Evolutionary conservation across 192 early-diverging fungal genomes (phyloP).

Genomic region (Pilobolus umbonatus): DNA sequence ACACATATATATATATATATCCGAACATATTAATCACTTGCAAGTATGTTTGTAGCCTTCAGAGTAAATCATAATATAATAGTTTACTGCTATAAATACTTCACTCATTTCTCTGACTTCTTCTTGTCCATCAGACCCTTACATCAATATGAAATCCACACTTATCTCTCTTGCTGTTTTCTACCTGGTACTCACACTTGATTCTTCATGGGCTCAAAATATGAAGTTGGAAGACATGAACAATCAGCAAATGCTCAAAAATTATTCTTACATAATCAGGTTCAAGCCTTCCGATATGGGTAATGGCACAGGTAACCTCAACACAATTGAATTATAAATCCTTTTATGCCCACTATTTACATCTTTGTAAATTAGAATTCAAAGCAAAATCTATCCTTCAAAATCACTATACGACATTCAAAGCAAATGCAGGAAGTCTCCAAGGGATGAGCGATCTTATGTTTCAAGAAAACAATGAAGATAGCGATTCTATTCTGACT

Average conservation of each 20-base stretch:
- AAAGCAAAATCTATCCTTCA: conserved; percentile 4
- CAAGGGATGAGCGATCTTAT: background rate
- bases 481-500: background rate
- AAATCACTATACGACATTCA: conserved; percentile 10
- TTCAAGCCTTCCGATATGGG: background rate
- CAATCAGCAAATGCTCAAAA: background rate
- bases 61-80: conserved; percentile 1
- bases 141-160: background rate
- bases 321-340: background rate
- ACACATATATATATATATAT: background rate
- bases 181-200: background rate
- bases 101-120: background rate
- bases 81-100: background rate
- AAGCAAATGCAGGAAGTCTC: background rate
- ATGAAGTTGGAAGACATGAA: background rate
- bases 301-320: background rate
- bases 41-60: conserved; percentile 5
- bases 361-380: background rate
- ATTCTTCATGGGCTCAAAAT: background rate
- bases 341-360: background rate
- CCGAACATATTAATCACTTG: background rate
- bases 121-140: background rate
- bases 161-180: background rate
- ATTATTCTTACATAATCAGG: background rate
- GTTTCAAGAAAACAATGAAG: background rate